Percentiles rank a stretch among this genome's conserved stretches.
These are phyloP conservation scores for Metschnikowia continentalis DNA, from an alignment of 805 yeast genomes.

Conservation along the genomic window DNA sequence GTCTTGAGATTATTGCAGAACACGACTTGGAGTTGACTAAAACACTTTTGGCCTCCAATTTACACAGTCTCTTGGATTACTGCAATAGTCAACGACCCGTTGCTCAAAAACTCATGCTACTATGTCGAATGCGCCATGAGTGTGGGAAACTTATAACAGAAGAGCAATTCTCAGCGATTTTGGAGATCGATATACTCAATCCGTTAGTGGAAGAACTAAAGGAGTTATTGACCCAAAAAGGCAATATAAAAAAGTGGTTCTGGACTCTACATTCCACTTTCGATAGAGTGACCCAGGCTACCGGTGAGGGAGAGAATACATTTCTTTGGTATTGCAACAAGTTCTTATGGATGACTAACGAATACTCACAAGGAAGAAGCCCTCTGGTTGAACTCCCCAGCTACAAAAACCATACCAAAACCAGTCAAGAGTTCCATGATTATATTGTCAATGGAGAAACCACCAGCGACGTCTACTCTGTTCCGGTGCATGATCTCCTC, in stretches of 20 bases:
- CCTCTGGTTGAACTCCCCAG: slow-evolving; percentile 1
- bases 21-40: neutral
- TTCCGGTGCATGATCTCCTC: slow-evolving; percentile 40
- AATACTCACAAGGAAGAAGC: neutral
- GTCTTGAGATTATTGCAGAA: neutral
- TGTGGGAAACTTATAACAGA: slow-evolving; percentile 2
- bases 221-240: neutral
- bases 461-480: slow-evolving; percentile 25
- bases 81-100: neutral
- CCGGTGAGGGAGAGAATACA: neutral
- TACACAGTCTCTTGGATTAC: neutral
- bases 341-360: neutral
- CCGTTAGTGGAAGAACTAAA: slow-evolving; percentile 16
- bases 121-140: neutral
- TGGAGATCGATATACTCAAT: slow-evolving; percentile 37
- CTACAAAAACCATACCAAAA: neutral
- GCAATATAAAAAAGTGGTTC: slow-evolving; percentile 19
- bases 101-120: neutral
- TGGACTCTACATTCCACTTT: slow-evolving; percentile 22
- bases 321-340: slow-evolving; percentile 13
- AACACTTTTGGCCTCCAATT: neutral
- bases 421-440: neutral
- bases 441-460: neutral
- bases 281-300: neutral
- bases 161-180: slow-evolving; percentile 16